phyloP scores from a whole-genome alignment of 116 monocot species.

The Cymodocea nodosa region DNA sequence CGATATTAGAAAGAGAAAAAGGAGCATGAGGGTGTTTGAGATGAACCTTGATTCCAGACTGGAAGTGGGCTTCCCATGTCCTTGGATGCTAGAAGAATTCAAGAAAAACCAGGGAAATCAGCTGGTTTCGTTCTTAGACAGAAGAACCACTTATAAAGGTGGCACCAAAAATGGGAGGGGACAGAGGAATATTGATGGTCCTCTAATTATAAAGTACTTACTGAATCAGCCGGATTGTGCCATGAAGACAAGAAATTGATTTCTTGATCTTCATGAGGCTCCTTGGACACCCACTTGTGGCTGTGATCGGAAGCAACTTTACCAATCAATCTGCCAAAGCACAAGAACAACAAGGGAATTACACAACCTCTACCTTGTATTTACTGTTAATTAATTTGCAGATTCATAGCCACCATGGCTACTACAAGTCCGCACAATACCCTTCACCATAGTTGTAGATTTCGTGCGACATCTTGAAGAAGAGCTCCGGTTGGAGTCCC shows the following conservation, averaged over 20 bases:
- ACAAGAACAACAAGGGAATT: not conserved
- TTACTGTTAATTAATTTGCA: no score
- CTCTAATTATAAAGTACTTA: constrained; percentile 12
- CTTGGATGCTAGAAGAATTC: constrained; percentile 38
- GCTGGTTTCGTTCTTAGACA: not conserved
- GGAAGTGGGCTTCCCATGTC: constrained; percentile 74
- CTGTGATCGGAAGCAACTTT: constrained; percentile 68
- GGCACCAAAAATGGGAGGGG: not conserved
- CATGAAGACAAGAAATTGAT: constrained; percentile 37
- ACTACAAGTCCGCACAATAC: constrained; percentile 12
- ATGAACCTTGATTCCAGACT: constrained; percentile 53
- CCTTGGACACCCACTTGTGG: constrained; percentile 69
- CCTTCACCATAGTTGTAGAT: constrained; percentile 98
- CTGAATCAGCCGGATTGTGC: constrained; percentile 49
- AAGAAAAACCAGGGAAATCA: not conserved
- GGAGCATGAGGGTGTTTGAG: not conserved
- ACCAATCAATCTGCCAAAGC: constrained; percentile 38
- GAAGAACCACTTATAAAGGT: not conserved
- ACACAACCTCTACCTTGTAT: not conserved
- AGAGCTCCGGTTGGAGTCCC: constrained; percentile 73
- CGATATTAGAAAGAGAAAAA: no score
- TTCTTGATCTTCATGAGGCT: constrained; percentile 36
- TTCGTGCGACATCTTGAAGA: constrained; percentile 99
- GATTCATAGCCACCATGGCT: no score
- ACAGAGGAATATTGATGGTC: no score